These are phyloP conservation scores for Leccinum rimulosum DNA, from an alignment of 768 basidiomycete species.

Conservation along the genomic window DNA sequence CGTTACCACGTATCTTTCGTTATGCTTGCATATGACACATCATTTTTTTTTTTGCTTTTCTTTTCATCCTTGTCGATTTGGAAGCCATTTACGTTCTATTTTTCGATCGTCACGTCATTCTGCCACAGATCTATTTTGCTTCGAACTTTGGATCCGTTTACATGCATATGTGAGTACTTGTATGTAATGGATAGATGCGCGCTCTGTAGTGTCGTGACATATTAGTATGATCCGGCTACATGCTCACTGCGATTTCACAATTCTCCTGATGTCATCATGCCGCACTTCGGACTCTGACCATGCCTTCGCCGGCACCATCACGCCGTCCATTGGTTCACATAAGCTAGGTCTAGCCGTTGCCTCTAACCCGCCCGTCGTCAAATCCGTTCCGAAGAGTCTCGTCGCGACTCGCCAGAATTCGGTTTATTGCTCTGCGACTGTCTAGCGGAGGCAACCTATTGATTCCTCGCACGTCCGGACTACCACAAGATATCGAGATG, in stretches of 20 bases:
- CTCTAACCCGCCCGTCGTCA: background rate
- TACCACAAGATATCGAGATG: too few relatives aligned
- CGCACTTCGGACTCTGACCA: background rate
- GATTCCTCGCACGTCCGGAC: background rate
- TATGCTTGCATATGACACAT: background rate
- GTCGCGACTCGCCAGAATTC: background rate
- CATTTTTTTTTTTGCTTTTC: background rate
- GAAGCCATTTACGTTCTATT: background rate
- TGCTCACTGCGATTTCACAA: background rate
- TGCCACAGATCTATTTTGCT: background rate
- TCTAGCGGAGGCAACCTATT: background rate
- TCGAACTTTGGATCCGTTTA: background rate
- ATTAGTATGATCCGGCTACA: too few relatives aligned
- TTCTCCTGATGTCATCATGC: background rate
- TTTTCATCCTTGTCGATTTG: background rate
- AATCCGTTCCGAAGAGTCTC: conserved; percentile 2
- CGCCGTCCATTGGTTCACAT: background rate
- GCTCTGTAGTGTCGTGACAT: background rate
- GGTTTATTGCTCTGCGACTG: background rate
- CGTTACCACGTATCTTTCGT: background rate
- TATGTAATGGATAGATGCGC: background rate
- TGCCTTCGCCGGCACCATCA: background rate
- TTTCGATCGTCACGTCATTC: background rate
- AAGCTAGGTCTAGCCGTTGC: background rate
- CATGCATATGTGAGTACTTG: background rate